Conservation (phyloP, 345 rosid species). For the Euphorbia tirucalli region DNA sequence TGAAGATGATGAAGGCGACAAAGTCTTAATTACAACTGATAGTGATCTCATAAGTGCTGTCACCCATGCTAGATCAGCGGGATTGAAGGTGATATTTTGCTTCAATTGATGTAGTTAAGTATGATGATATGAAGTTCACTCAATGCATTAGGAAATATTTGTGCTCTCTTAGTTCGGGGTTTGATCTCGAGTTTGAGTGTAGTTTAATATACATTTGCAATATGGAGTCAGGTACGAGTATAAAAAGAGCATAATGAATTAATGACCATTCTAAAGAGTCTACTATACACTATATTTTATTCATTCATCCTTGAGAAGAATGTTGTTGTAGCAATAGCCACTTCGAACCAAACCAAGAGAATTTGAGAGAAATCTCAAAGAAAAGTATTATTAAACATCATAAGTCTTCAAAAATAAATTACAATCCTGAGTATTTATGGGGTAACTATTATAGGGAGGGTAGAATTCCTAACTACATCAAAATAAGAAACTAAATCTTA, state of each 20-base stretch:
- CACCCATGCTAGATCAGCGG: slow-evolving; percentile 57
- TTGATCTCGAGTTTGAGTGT: not conserved
- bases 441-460: too few relatives aligned
- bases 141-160: not conserved
- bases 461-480: too few relatives aligned
- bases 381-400: too few relatives aligned
- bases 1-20: slow-evolving; percentile 96
- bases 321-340: too few relatives aligned
- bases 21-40: slow-evolving; percentile 68
- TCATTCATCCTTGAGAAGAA: too few relatives aligned
- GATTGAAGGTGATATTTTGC: slow-evolving; percentile 55
- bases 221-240: not conserved
- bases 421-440: too few relatives aligned
- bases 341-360: too few relatives aligned
- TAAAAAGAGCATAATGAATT: not conserved
- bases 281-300: not conserved
- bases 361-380: too few relatives aligned
- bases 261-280: too few relatives aligned
- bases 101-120: not conserved
- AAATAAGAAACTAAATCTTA: too few relatives aligned
- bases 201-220: not conserved
- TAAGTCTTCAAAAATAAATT: too few relatives aligned
- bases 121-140: not conserved
- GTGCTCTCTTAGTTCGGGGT: not conserved
- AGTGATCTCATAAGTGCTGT: slow-evolving; percentile 73